Conservation (phyloP, 805 yeast species). For the Candida nanaspora region DNA sequence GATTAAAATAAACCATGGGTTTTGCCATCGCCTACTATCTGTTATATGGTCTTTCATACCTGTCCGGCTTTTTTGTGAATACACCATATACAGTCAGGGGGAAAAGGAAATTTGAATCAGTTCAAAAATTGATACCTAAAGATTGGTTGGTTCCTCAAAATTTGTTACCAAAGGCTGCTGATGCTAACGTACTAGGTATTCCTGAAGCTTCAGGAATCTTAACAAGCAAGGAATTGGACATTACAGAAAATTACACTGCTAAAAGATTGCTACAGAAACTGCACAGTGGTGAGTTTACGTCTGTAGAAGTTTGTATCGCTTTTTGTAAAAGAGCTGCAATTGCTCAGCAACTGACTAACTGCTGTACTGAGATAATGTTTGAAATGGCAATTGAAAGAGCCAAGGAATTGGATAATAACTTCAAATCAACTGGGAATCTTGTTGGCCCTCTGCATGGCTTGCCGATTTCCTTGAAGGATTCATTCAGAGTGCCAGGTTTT, state of each 20-base stretch:
- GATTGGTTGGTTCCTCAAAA: conserved; percentile 10
- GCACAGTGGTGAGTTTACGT: conserved; percentile 8
- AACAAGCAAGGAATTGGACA: conserved; percentile 6
- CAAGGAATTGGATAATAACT: conserved; percentile 10
- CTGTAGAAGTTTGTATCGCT: conserved; percentile 14
- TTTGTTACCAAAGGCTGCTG: conserved; percentile 1
- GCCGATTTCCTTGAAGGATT: conserved; percentile 50
- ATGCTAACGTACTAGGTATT: conserved; percentile 6
- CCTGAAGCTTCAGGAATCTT: conserved; percentile 8
- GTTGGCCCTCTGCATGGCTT: conserved; percentile 20
- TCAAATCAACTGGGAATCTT: conserved; percentile 6
- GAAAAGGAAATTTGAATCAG: conserved; percentile 3
- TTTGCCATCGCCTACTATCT: neutral
- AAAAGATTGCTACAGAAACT: conserved; percentile 1
- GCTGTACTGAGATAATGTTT: conserved; percentile 18
- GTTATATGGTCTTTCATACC: neutral
- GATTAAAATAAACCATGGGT: too few relatives aligned
- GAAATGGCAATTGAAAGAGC: conserved; percentile 18
- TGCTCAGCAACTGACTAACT: conserved; percentile 20
- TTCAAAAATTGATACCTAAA: conserved; percentile 5
- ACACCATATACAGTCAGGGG: neutral
- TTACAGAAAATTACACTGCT: conserved; percentile 9
- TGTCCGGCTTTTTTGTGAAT: neutral
- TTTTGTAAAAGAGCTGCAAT: conserved; percentile 24
- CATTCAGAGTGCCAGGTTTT: conserved; percentile 31